Conservation (phyloP, 768 basidiomycete species). For the Suillus decipiens region DNA sequence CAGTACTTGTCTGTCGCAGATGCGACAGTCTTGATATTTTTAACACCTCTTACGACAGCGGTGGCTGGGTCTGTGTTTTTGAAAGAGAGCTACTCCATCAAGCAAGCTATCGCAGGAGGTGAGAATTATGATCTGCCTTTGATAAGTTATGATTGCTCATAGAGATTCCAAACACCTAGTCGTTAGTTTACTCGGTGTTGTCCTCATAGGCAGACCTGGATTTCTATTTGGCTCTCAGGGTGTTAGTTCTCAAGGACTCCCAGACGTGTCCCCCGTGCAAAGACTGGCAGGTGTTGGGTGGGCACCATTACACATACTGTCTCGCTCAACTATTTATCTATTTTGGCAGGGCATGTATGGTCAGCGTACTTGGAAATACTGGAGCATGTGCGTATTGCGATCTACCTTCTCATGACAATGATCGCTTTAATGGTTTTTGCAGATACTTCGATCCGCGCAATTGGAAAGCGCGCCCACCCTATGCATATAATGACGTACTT, state of each 20-base stretch:
- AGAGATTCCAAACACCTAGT: too few species aligned
- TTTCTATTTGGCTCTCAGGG: conserved; percentile 60
- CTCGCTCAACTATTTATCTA: not conserved
- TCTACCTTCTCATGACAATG: too few species aligned
- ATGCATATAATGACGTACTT: conserved; percentile 73
- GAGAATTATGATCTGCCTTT: conserved; percentile 11
- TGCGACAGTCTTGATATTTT: conserved; percentile 73
- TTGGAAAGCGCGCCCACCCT: conserved; percentile 76
- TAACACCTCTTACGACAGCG: conserved; percentile 67
- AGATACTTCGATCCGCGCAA: conserved; percentile 61
- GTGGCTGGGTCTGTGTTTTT: conserved; percentile 62
- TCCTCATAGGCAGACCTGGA: conserved; percentile 79
- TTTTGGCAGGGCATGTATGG: conserved; percentile 39
- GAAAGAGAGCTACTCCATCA: conserved; percentile 57
- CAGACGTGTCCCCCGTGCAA: conserved; percentile 30
- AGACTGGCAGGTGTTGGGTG: conserved; percentile 64
- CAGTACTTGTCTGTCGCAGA: conserved; percentile 79
- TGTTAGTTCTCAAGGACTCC: conserved; percentile 7
- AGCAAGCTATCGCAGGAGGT: conserved; percentile 59
- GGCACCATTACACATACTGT: not conserved
- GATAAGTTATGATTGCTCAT: not conserved
- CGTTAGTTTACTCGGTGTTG: conserved; percentile 50
- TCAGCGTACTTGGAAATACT: conserved; percentile 66
- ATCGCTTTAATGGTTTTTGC: not conserved
- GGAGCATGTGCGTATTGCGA: conserved; percentile 59